phyloP scores from a whole-genome alignment of 306 rosid species.

The Adenanthera pavonina region DNA sequence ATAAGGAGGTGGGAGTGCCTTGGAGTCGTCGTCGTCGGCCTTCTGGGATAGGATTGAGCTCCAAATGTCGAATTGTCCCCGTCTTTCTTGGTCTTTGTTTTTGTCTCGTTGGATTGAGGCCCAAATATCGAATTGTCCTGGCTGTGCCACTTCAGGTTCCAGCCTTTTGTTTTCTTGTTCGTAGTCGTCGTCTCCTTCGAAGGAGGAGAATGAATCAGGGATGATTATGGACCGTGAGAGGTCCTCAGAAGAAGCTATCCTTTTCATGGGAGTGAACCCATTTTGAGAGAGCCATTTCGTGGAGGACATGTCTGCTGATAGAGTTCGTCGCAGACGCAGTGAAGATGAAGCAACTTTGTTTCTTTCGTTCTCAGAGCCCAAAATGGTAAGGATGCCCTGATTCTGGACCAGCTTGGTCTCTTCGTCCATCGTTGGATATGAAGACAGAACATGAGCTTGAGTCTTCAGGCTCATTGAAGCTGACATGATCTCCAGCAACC shows the following conservation, averaged over 20 bases:
- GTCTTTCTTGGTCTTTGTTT: slow-evolving; percentile 23
- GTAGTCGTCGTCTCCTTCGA: slow-evolving; percentile 12
- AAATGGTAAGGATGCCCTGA: slow-evolving; percentile 72
- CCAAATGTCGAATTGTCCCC: slow-evolving; percentile 49
- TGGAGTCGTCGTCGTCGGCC: slow-evolving; percentile 36
- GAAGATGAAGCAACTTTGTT: slow-evolving; percentile 42
- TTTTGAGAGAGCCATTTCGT: slow-evolving; percentile 70
- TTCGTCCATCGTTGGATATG: slow-evolving; percentile 28
- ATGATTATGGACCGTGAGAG: slow-evolving; percentile 36
- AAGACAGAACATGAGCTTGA: slow-evolving; percentile 24
- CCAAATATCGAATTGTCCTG: slow-evolving; percentile 46
- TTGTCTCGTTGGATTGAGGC: slow-evolving; percentile 39
- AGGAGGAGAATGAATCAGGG: slow-evolving; percentile 10
- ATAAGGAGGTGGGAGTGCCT: slow-evolving; percentile 50
- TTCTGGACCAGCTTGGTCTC: slow-evolving; percentile 41
- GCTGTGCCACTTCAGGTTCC: background rate
- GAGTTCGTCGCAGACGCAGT: slow-evolving; percentile 61
- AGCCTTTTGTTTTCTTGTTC: slow-evolving; percentile 25
- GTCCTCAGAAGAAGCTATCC: slow-evolving; percentile 54
- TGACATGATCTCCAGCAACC: slow-evolving; percentile 43
- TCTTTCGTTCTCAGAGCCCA: slow-evolving; percentile 51
- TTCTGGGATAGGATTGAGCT: slow-evolving; percentile 61
- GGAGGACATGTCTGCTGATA: slow-evolving; percentile 94
- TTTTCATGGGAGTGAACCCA: slow-evolving; percentile 62
- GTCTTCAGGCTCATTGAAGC: slow-evolving; percentile 40